A percentile compares a stretch with the other conserved stretches of the same genome.
Evolutionary conservation across 164 flowering plant species (phyloP).

Genomic region (Kalanchoe fedtschenkoi): DNA sequence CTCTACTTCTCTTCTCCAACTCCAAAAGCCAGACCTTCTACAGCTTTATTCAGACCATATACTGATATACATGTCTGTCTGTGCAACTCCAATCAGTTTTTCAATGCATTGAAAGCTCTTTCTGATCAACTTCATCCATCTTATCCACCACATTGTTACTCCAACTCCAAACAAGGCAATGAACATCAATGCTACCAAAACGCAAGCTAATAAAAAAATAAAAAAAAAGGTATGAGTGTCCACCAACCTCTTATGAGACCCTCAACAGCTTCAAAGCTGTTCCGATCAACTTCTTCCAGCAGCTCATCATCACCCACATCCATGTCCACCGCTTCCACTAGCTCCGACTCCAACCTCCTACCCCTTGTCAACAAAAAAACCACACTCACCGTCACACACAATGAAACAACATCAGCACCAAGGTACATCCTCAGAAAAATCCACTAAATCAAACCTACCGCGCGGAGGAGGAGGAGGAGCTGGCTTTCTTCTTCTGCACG

Average conservation of each 20-base stretch:
- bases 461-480: too few species aligned
- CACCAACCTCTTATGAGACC: conserved; percentile 51
- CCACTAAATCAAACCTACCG: not conserved
- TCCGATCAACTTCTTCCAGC: conserved; percentile 29
- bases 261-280: conserved; percentile 31
- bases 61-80: not conserved
- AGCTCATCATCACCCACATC: conserved; percentile 20
- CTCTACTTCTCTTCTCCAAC: not conserved
- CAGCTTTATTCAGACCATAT: too few species aligned
- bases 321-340: conserved; percentile 6
- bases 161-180: too few species aligned
- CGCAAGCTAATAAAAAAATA: not conserved
- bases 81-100: not conserved
- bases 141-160: too few species aligned
- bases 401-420: not conserved
- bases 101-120: not conserved
- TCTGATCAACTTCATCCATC: not conserved
- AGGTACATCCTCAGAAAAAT: not conserved
- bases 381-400: too few species aligned
- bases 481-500: conserved; percentile 17
- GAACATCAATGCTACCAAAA: not conserved
- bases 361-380: not conserved
- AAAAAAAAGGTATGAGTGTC: not conserved
- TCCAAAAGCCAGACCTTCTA: not conserved
- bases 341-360: not conserved